Base-by-base conservation (phyloP, 257 asterid species). In the Solanum sejunctum region DNA sequence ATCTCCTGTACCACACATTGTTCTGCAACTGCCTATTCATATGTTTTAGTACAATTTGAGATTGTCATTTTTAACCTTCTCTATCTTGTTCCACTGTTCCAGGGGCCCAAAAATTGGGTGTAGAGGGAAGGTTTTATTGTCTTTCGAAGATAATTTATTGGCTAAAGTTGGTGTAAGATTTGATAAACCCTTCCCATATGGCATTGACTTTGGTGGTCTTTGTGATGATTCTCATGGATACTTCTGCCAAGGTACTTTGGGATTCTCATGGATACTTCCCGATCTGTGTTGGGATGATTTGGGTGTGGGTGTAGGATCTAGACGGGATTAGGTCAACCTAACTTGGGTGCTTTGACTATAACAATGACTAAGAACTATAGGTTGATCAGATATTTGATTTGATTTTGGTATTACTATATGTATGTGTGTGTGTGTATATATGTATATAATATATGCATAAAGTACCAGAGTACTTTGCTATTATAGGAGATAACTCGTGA, bases 141-240 rank as follows among this genome's bases (percentile, higher is more conserved):
- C 95, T 55, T 96, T 96, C 85, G 95, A 91, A 86, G 92, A 91
- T 73, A 96, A 96, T 85, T 92, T 94, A 64, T 63, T 82, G 28
- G 91, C 98, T 20, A 96, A 95, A 89, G 91, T 96, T 87, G 99
- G 99, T 36, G 95, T 96, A 84, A 88, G 91, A 90, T 95, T 96
- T 87, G 98, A 96, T 91, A 92, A 90, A 82, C 87, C 91, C 21
- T 70, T 96, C 87, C 92, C 90, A 71, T 97, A 93, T 85, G 99
- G 98, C 66, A 92, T 92, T 84, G 94, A 96, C 89, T 89, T 96
- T 11, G 99, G 96, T 56, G 98, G 97, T 81, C 94, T 90, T 39
- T 94, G 99, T 85, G 97, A 89, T 71, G 90, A 77, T 75, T 95
- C 92, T 52, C 93, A 92, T 87, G 98, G 99, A 71, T 96, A 93